Base-by-base conservation (phyloP, 2,329 filamentous ascomycete species). In the Alternaria solani region DNA sequence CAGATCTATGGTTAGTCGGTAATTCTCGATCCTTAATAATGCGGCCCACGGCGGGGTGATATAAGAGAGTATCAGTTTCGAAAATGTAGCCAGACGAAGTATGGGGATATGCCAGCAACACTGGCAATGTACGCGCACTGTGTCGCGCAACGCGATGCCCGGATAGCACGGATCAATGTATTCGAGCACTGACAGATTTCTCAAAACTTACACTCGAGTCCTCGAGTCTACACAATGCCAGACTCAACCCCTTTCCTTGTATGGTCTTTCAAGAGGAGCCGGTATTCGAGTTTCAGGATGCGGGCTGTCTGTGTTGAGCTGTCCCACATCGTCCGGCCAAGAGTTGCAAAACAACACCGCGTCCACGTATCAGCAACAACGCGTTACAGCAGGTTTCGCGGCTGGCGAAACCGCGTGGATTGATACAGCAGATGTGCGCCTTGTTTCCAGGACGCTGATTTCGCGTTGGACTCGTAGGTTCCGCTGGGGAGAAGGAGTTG, bases 401-500 rank as follows among this genome's bases (percentile, higher is more conserved):
- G 39, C 20, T 42, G 16, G 20, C 8, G 4, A 25, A 42, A 42
- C 20, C 6, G 20, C 20, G 12, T 42, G 18, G 25, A 42, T 18
- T 5, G 20, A 16, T 16, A 42, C 11, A 42, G 7, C 3, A 23
- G 14, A 25, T 25, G 25, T 26, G 32, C 20, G 7, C 14, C 30
- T 49, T 25, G 0, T 52, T 53, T 43, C 5, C 6, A 38, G 7
- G 14, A 36, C 14, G 11, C 5, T 18, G 14, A 49, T 25, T n/a
- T 42, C 38, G 34, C 2, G 14, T 16, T 49, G 1, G 16, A 36
- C 23, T 9, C 12, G 25, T 3, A 26, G 41, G 20, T 11, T 30
- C 12, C 36, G 41, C 14, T 41, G 25, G n/a, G 30, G 26, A 47
- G 38, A 20, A 72, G 75, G 44, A 49, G 23, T 32, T 51, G 23